phyloP scores from a whole-genome alignment of 441 rosid genomes.

The Erodium chrysanthum region DNA sequence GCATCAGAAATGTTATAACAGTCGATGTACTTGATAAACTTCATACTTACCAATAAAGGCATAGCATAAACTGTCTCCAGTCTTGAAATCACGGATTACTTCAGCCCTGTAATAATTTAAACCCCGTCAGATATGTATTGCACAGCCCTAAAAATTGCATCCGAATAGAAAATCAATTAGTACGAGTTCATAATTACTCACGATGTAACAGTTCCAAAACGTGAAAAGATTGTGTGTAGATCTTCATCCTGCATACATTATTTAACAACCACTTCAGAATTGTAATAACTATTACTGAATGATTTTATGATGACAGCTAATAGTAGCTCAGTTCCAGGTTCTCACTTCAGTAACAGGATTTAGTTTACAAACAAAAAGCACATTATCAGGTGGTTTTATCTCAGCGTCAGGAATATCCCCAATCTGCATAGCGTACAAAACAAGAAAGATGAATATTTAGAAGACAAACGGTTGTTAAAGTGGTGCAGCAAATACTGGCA shows the following conservation, averaged over 20 bases:
- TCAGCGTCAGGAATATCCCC: conserved; percentile 99
- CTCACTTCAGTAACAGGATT: conserved; percentile 96
- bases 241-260: conserved; percentile 77
- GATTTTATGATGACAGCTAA: not conserved
- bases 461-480: conserved; percentile 12
- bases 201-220: conserved; percentile 82
- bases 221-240: conserved; percentile 90
- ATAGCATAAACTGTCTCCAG: conserved; percentile 94
- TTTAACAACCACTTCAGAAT: conserved; percentile 9
- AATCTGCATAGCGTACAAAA: conserved; percentile 40
- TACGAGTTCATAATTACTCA: conserved; percentile 29
- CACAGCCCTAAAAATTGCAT: not conserved
- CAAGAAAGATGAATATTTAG: conserved; percentile 6
- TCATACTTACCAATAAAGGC: conserved; percentile 72
- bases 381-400: conserved; percentile 88
- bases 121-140: conserved; percentile 13
- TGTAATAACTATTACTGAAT: not conserved
- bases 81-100: conserved; percentile 82
- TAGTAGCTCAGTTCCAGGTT: conserved; percentile 11
- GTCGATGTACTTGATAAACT: not conserved
- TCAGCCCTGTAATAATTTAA: conserved; percentile 60
- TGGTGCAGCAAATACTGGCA: conserved; percentile 15
- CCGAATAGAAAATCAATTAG: conserved; percentile 6
- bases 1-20: too few relatives aligned
- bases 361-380: conserved; percentile 89